A percentile compares a stretch with the other conserved stretches of the same genome.
phyloP scores from a whole-genome alignment of 2,329 filamentous ascomycete genomes.

The Fusarium burgessii region DNA sequence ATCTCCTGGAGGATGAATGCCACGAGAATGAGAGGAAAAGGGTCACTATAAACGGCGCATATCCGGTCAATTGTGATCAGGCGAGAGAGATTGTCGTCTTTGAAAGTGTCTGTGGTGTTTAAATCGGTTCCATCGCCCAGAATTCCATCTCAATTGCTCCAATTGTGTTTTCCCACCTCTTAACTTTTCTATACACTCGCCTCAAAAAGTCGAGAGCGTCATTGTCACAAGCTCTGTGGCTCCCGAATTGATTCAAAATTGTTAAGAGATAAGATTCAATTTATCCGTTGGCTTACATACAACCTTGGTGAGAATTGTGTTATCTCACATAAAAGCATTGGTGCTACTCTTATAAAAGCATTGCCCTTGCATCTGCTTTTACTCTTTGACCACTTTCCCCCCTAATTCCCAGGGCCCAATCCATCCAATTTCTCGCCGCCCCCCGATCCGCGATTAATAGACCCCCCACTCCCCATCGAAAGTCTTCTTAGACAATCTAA shows the following conservation, averaged over 20 bases:
- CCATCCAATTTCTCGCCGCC: slow-evolving; percentile 42
- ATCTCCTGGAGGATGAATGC: slow-evolving; percentile 6
- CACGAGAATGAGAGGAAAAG: slow-evolving; percentile 17
- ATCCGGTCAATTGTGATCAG: slow-evolving; percentile 31
- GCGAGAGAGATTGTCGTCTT: slow-evolving; percentile 3
- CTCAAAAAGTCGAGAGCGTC: slow-evolving; percentile 33
- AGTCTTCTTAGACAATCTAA: slow-evolving; percentile 15
- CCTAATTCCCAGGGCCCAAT: slow-evolving; percentile 22
- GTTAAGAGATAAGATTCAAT: background rate
- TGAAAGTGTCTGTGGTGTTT: slow-evolving; percentile 13
- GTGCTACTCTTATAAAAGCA: background rate
- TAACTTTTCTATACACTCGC: background rate
- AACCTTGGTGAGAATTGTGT: slow-evolving; percentile 4
- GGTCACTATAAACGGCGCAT: slow-evolving; percentile 34
- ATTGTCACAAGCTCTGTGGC: slow-evolving; percentile 36
- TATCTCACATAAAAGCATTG: slow-evolving; percentile 1
- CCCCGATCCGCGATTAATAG: slow-evolving; percentile 36
- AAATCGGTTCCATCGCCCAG: slow-evolving; percentile 16
- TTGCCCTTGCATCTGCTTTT: background rate
- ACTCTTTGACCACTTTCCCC: slow-evolving; percentile 8
- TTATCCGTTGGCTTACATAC: background rate
- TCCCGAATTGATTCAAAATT: slow-evolving; percentile 20
- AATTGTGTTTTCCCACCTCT: background rate
- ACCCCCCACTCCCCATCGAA: slow-evolving; percentile 38
- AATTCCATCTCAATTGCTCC: slow-evolving; percentile 16